Evolutionary conservation across 2,329 filamentous ascomycete species (phyloP), one percentile per base, ranked within the genome.

Genomic region (Chaetothyriales sp.): DNA sequence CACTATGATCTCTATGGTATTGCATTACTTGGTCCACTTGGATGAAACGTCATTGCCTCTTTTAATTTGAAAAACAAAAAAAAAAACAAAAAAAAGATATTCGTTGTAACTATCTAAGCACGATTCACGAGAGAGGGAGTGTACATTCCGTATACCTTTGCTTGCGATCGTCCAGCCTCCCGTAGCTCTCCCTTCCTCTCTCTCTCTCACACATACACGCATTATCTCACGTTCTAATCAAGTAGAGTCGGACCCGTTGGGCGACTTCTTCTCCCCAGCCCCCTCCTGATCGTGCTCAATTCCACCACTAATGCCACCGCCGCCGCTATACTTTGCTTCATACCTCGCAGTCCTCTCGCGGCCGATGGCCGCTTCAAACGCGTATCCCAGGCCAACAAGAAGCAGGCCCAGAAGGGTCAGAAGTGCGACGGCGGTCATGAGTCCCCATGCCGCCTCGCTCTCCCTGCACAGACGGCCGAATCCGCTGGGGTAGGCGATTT

Each of bases 381-480:
- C 15, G 15, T 56, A 49, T 1, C 56, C 54, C 13, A 49, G 22
- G 2, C 33, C 54, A 28, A 52, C 61, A 9, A 59, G 60, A 51
- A 47, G 67, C 62, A 57, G 66, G 55, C 64, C 64, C 62, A 52
- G 60, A 57, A 6, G 65, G 66, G 28, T 60, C 52, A 43, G 56
- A 57, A 49, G 65, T 63, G 48, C 61, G 60, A 54, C 62, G 43
- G 10, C 65, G 29, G 64, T 64, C 46, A 70, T 61, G 13, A 73
- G 49, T 0, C 62, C 62, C 44, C 69, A 67, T 0, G 62, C 65
- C 1, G 66, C 68, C 6, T 62, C 61, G 4, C 63, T 69, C 40
- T 67, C 64, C 10, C 54, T 52, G 52, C 70, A 73, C 46, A 71
- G 61, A 2, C 67, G 61, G 3, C 60, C 56, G 51, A 73, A 73